Percentiles rank a stretch among this genome's conserved stretches.
phyloP scores from a whole-genome alignment of 192 early-diverging fungal genomes.

The Spizellomyces punctatus region DNA sequence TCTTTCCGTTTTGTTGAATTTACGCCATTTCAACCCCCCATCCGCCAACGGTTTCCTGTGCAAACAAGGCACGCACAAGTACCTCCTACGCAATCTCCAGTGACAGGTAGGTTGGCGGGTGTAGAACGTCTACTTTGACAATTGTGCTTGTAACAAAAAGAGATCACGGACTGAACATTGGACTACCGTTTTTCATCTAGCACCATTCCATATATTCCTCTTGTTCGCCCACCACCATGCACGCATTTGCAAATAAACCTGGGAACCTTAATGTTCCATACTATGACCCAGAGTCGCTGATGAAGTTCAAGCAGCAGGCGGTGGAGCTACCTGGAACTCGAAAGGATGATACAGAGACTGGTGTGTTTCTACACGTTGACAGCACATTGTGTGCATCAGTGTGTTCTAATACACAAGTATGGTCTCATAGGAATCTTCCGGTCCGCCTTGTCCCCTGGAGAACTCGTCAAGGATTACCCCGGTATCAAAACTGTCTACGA shows the following conservation, averaged over 20 bases:
- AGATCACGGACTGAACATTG: no score
- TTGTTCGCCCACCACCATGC: no score
- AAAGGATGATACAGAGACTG: slow-evolving; percentile 21
- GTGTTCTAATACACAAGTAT: neutral
- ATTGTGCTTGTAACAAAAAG: no score
- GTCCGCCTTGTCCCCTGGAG: slow-evolving; percentile 38
- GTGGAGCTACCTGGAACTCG: slow-evolving; percentile 31
- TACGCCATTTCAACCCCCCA: no score
- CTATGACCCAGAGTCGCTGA: slow-evolving; percentile 23
- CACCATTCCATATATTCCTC: no score
- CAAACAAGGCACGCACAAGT: no score
- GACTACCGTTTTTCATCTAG: no score
- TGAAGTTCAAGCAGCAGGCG: slow-evolving; percentile 29
- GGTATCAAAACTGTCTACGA: slow-evolving; percentile 50
- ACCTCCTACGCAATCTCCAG: no score
- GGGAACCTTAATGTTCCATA: slow-evolving; percentile 3
- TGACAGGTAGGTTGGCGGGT: no score
- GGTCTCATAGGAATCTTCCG: slow-evolving; percentile 42
- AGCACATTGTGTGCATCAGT: neutral
- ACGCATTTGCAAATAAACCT: neutral
- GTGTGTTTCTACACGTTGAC: neutral
- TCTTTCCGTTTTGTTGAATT: slow-evolving; percentile 42
- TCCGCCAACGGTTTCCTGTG: no score
- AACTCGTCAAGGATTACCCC: slow-evolving; percentile 45
- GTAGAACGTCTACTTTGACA: no score